phyloP scores from a whole-genome alignment of 2,329 filamentous ascomycete species.

The Drechslerella coelobrocha region DNA sequence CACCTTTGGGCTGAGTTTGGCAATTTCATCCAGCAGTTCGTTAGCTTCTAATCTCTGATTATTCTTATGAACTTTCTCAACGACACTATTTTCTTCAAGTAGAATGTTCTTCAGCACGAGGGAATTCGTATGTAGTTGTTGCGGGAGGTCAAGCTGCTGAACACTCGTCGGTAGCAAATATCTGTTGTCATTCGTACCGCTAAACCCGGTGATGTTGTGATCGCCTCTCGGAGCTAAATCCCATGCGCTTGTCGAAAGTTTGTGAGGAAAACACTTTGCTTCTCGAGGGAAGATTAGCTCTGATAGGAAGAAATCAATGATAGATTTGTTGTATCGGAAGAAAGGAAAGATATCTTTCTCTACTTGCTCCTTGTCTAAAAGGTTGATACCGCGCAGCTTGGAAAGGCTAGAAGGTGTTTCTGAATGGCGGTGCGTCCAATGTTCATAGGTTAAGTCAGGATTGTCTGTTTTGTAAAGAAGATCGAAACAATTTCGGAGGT shows the following conservation, averaged over 20 bases:
- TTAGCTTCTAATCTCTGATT: slow-evolving; percentile 53
- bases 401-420: slow-evolving; percentile 58
- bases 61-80: slow-evolving; percentile 53
- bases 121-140: slow-evolving; percentile 71
- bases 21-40: slow-evolving; percentile 61
- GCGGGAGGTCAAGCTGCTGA: slow-evolving; percentile 64
- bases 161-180: slow-evolving; percentile 67
- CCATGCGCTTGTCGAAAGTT: slow-evolving; percentile 72
- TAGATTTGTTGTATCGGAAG: slow-evolving; percentile 63
- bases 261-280: slow-evolving; percentile 68
- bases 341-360: slow-evolving; percentile 64
- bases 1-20: slow-evolving; percentile 58
- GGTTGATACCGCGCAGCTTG: slow-evolving; percentile 56
- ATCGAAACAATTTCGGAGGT: slow-evolving; percentile 62
- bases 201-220: slow-evolving; percentile 69
- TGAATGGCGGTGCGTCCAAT: slow-evolving; percentile 59
- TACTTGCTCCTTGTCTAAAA: slow-evolving; percentile 55
- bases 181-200: slow-evolving; percentile 71
- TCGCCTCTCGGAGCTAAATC: slow-evolving; percentile 62
- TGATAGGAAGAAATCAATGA: slow-evolving; percentile 70
- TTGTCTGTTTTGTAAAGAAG: slow-evolving; percentile 65
- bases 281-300: slow-evolving; percentile 68
- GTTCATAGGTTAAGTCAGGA: slow-evolving; percentile 62
- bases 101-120: slow-evolving; percentile 63
- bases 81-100: slow-evolving; percentile 23